Evolutionary conservation across 192 early-diverging fungal species (phyloP).

Genomic region (Backusella luteola): DNA sequence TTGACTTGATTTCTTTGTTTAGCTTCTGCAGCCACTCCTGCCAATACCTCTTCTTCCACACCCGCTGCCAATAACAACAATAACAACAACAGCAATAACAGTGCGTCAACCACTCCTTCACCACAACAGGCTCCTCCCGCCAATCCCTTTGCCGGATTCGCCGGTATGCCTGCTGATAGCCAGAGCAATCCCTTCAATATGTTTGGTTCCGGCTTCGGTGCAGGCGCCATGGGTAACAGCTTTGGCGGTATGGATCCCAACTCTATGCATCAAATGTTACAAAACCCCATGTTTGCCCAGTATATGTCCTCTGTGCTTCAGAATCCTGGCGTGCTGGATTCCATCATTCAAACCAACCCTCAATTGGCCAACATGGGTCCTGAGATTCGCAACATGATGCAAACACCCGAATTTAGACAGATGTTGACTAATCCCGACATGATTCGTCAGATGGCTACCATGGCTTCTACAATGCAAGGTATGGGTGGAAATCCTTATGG

Average conservation of each 20-base stretch:
- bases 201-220: conserved; percentile 50
- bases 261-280: conserved; percentile 69
- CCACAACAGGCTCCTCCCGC: background rate
- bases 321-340: conserved; percentile 86
- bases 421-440: conserved; percentile 87
- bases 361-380: conserved; percentile 79
- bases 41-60: conserved; percentile 34
- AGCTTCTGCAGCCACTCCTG: conserved; percentile 37
- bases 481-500: conserved; percentile 13
- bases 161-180: conserved; percentile 31
- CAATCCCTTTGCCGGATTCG: conserved; percentile 44
- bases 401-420: conserved; percentile 70
- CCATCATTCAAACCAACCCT: conserved; percentile 83
- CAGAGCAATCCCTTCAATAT: conserved; percentile 51
- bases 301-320: conserved; percentile 78
- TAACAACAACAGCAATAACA: background rate
- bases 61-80: conserved; percentile 10
- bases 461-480: conserved; percentile 49
- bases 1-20: conserved; percentile 8
- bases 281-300: conserved; percentile 82
- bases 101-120: background rate
- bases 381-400: conserved; percentile 83
- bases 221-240: conserved; percentile 66
- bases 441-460: conserved; percentile 68
- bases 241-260: conserved; percentile 61